phyloP scores from a whole-genome alignment of 2,329 filamentous ascomycete species.

The Aspergillus sp. region DNA sequence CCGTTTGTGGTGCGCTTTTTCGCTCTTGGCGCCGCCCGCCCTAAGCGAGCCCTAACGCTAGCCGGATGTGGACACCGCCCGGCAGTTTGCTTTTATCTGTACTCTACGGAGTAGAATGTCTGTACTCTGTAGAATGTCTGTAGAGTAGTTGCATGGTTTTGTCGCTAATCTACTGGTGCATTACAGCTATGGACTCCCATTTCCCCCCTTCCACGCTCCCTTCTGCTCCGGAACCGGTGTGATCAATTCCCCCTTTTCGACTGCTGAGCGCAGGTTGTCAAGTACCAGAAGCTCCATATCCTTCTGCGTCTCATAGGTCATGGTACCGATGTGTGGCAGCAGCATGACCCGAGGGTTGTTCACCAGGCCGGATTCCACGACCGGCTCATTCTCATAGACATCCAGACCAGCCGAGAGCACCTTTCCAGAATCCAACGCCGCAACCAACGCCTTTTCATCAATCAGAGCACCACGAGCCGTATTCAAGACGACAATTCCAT shows the following conservation, averaged over 20 bases:
- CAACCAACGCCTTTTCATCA: conserved; percentile 41
- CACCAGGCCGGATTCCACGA: conserved; percentile 41
- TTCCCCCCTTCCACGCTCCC: conserved; percentile 11
- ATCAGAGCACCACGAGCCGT: conserved; percentile 39
- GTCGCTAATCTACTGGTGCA: background rate
- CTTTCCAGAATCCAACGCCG: conserved; percentile 38
- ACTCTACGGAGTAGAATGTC: background rate
- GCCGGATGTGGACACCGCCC: conserved; percentile 18
- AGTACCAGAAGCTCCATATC: conserved; percentile 55
- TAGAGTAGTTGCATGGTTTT: background rate
- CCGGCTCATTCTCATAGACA: conserved; percentile 42
- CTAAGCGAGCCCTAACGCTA: conserved; percentile 39
- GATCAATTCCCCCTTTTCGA: conserved; percentile 50
- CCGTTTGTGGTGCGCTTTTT: conserved; percentile 30
- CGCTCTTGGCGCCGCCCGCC: conserved; percentile 30
- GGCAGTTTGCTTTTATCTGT: conserved; percentile 1
- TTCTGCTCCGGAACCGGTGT: conserved; percentile 57
- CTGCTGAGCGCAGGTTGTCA: conserved; percentile 49
- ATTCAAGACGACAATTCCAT: conserved; percentile 38
- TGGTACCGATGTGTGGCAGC: conserved; percentile 54
- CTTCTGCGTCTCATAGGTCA: conserved; percentile 52
- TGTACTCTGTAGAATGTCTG: background rate
- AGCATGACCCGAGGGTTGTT: conserved; percentile 43
- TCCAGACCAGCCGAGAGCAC: conserved; percentile 39
- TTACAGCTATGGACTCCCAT: background rate